Evolutionary conservation across 2,329 filamentous ascomycete species (phyloP).

Genomic region (Pestalotiopsis fici): DNA sequence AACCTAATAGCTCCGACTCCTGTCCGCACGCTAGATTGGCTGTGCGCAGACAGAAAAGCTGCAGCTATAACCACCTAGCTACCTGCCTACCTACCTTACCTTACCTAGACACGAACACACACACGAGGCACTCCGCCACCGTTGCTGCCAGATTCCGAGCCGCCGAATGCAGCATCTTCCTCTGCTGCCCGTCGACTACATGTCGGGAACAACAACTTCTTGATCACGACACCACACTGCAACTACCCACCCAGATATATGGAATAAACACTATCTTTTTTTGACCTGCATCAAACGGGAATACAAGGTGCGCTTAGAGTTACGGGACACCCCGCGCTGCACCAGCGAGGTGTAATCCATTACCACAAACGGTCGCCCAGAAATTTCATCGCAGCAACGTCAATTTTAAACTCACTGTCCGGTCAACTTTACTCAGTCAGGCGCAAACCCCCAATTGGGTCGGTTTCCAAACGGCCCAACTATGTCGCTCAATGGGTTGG

Average conservation of each 20-base stretch:
- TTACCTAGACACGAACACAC: neutral
- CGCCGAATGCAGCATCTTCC: neutral
- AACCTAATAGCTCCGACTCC: neutral
- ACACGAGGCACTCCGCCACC: neutral
- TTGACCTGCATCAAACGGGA: neutral
- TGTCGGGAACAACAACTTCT: slow-evolving; percentile 9
- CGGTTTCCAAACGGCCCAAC: slow-evolving; percentile 11
- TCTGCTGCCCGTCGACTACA: slow-evolving; percentile 11
- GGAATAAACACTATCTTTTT: neutral
- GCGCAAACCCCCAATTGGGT: neutral
- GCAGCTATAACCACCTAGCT: too few species aligned
- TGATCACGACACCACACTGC: neutral
- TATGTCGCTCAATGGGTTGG: slow-evolving; percentile 97
- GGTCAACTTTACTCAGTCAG: neutral
- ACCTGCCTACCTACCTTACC: too few species aligned
- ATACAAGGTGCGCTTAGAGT: neutral
- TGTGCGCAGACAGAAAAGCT: too few species aligned
- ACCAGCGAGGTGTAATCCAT: neutral
- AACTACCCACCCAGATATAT: neutral
- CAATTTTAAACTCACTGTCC: neutral
- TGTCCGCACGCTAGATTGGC: too few species aligned
- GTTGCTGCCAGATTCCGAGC: neutral
- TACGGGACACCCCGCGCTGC: neutral
- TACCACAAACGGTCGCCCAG: neutral
- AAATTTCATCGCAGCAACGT: neutral